Percentiles rank a stretch among this genome's conserved stretches.
phyloP scores from a whole-genome alignment of 129 eudicot genomes.

The Lactuca sativa region DNA sequence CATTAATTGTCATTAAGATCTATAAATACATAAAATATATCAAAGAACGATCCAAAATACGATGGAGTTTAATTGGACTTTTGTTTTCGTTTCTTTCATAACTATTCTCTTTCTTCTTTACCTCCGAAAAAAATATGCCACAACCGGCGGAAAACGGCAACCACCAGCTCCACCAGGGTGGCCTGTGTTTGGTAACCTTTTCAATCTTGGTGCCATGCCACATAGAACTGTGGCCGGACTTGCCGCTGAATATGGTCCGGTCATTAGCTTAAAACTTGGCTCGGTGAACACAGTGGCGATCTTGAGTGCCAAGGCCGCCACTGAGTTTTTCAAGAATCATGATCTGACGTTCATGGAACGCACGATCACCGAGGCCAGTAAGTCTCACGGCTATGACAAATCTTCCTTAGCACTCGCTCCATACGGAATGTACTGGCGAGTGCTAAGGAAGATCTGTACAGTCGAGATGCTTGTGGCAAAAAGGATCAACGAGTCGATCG shows the following conservation, averaged over 20 bases:
- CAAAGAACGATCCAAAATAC: slow-evolving; percentile 14
- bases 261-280: slow-evolving; percentile 60
- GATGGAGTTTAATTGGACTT: slow-evolving; percentile 35
- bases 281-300: slow-evolving; percentile 54
- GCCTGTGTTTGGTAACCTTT: slow-evolving; percentile 77
- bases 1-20: background rate
- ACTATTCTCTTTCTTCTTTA: slow-evolving; percentile 24
- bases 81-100: slow-evolving; percentile 26
- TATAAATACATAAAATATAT: slow-evolving; percentile 20
- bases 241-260: slow-evolving; percentile 50
- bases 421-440: slow-evolving; percentile 44
- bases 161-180: slow-evolving; percentile 83
- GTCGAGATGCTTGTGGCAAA: slow-evolving; percentile 49
- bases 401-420: slow-evolving; percentile 51
- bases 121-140: slow-evolving; percentile 16
- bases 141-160: slow-evolving; percentile 20
- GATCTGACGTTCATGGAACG: slow-evolving; percentile 52
- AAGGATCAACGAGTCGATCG: slow-evolving; percentile 38
- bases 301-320: slow-evolving; percentile 48
- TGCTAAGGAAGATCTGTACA: slow-evolving; percentile 40
- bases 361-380: slow-evolving; percentile 43
- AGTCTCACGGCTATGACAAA: slow-evolving; percentile 41
- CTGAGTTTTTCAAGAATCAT: slow-evolving; percentile 61
- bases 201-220: slow-evolving; percentile 66
- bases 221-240: slow-evolving; percentile 56